These are phyloP conservation scores for Sugiyamaella floridensis DNA, from an alignment of 805 yeast genomes.

Conservation along the genomic window DNA sequence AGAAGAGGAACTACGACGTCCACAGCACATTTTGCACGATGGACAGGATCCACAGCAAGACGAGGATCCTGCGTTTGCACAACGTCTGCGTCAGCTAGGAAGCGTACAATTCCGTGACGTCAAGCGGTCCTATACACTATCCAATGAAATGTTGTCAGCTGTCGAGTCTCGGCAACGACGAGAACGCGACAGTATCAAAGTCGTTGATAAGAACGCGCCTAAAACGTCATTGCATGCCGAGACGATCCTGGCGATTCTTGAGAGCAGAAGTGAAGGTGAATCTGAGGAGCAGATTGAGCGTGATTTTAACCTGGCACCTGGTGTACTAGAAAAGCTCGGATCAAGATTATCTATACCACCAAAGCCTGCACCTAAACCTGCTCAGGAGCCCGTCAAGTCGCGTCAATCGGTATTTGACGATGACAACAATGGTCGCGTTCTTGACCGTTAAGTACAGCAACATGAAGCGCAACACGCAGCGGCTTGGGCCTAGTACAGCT, in stretches of 20 bases:
- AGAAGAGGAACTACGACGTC: not conserved
- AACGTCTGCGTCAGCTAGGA: constrained; percentile 20
- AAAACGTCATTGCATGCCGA: constrained; percentile 16
- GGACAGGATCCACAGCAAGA: constrained; percentile 27
- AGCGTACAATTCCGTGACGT: constrained; percentile 15
- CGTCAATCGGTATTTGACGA: not conserved
- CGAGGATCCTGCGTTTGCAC: constrained; percentile 13
- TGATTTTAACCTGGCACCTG: constrained; percentile 16
- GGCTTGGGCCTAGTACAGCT: too few species aligned
- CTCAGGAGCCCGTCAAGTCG: not conserved
- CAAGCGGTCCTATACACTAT: not conserved
- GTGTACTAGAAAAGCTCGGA: constrained; percentile 11
- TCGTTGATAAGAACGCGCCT: constrained; percentile 7
- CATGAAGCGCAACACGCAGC: too few species aligned
- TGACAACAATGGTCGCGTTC: not conserved
- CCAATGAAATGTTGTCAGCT: constrained; percentile 19
- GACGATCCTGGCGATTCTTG: constrained; percentile 22
- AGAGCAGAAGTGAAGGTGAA: constrained; percentile 18
- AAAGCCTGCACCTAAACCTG: not conserved
- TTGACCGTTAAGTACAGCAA: not conserved
- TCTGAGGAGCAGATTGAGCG: constrained; percentile 12
- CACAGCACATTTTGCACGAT: constrained; percentile 26
- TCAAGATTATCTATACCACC: constrained; percentile 4
- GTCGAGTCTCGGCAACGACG: constrained; percentile 18
- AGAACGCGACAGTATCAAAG: constrained; percentile 7